A percentile compares a stretch with the other conserved stretches of the same genome.
Conservation (phyloP, 495 filamentous ascomycete genomes). For the Tuber calosporum region DNA sequence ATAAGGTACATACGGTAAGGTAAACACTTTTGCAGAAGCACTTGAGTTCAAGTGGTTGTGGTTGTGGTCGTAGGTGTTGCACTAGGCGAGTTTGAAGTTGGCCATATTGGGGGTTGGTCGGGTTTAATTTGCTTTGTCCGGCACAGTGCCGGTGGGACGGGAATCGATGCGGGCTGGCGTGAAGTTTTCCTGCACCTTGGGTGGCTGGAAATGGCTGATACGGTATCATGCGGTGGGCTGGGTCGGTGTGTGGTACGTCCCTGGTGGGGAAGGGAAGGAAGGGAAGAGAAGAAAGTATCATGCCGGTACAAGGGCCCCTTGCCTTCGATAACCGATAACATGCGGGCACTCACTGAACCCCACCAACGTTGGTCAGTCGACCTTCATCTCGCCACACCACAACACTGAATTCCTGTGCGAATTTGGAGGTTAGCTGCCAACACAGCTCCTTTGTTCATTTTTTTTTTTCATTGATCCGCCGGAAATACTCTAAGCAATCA, state of each 20-base stretch:
- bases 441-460: neutral
- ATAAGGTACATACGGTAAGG: too few species aligned
- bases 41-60: neutral
- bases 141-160: neutral
- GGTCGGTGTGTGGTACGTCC: neutral
- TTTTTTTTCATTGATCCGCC: too few species aligned
- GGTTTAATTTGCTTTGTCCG: neutral
- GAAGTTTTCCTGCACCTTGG: neutral
- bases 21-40: neutral
- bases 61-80: neutral
- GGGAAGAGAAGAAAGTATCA: too few species aligned
- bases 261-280: neutral
- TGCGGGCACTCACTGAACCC: neutral
- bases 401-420: neutral
- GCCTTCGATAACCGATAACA: neutral
- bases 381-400: neutral
- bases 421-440: neutral
- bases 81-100: neutral
- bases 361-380: neutral
- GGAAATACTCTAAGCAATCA: slow-evolving; percentile 8
- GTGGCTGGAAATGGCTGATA: neutral
- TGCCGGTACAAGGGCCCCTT: neutral
- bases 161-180: neutral
- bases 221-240: neutral
- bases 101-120: neutral